A percentile compares a stretch with the other conserved stretches of the same genome.
Conservation (phyloP, 768 basidiomycete genomes). For the Melanogaster broomeanus region DNA sequence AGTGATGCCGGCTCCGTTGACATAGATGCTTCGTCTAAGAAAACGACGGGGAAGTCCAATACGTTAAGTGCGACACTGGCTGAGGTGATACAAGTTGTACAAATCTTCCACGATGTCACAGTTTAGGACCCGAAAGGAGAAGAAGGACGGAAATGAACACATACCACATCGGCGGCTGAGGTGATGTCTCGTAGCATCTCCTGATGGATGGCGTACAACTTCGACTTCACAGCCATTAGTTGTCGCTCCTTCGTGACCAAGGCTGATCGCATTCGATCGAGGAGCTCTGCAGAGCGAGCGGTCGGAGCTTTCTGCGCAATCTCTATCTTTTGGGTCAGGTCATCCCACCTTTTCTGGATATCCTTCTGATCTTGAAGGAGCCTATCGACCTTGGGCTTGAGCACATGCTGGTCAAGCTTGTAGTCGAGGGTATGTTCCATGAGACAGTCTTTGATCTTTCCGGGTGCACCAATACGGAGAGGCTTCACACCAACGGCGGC, state of each 20-base stretch:
- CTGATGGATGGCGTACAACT: constrained; percentile 56
- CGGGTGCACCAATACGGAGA: constrained; percentile 70
- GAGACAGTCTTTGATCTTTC: constrained; percentile 59
- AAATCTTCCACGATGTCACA: constrained; percentile 52
- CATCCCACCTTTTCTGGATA: constrained; percentile 22
- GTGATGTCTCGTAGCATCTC: constrained; percentile 66
- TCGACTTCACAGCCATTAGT: constrained; percentile 36
- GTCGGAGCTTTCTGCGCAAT: constrained; percentile 16
- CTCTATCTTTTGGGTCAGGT: constrained; percentile 28
- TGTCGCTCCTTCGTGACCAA: constrained; percentile 31
- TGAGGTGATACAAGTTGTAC: constrained; percentile 85
- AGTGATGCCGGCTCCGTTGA: constrained; percentile 91
- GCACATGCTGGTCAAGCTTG: constrained; percentile 62
- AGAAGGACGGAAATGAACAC: constrained; percentile 28
- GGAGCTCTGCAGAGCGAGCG: constrained; percentile 14
- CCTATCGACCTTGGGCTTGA: constrained; percentile 44
- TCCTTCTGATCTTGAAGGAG: constrained; percentile 41
- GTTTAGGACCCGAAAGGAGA: constrained; percentile 1
- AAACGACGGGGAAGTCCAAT: constrained; percentile 89
- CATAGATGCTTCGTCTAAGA: constrained; percentile 95
- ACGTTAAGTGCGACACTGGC: constrained; percentile 65
- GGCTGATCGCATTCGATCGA: constrained; percentile 32
- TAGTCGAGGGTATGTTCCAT: constrained; percentile 60
- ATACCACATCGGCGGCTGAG: constrained; percentile 70
- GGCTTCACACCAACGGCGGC: constrained; percentile 63